phyloP scores from a whole-genome alignment of 1,284 basidiomycete genomes.

The Ganoderma resinaceum region DNA sequence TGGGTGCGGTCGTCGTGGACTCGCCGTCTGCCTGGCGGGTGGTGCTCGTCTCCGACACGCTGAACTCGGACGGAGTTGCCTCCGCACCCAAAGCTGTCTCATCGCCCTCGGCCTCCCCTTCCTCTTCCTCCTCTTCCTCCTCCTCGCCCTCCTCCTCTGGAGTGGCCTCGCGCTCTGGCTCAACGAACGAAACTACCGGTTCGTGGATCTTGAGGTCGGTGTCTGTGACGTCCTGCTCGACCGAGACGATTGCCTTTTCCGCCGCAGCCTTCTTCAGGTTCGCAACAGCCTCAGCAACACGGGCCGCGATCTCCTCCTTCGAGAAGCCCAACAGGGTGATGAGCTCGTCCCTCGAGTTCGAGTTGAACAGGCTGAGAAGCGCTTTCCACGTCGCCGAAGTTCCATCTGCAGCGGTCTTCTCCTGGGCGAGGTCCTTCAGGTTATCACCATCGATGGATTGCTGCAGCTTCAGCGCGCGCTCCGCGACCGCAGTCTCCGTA shows the following conservation, averaged over 20 bases:
- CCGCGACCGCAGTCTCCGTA: slow-evolving; percentile 81
- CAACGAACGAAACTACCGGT: slow-evolving; percentile 81
- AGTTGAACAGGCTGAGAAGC: slow-evolving; percentile 87
- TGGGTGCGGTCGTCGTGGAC: slow-evolving; percentile 82
- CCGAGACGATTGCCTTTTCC: slow-evolving; percentile 35
- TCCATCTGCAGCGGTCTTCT: slow-evolving; percentile 51
- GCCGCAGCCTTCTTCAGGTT: slow-evolving; percentile 63
- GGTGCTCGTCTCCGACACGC: slow-evolving; percentile 66
- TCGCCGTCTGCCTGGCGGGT: slow-evolving; percentile 73
- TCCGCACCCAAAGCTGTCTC: slow-evolving; percentile 44
- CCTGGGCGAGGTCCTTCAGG: slow-evolving; percentile 73
- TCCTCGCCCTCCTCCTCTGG: slow-evolving; percentile 34
- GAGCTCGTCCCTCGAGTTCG: slow-evolving; percentile 90
- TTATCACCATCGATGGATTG: slow-evolving; percentile 68
- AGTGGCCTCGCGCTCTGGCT: slow-evolving; percentile 59
- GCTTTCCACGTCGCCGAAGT: slow-evolving; percentile 86
- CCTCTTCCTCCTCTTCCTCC: slow-evolving; percentile 36
- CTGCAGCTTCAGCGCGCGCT: slow-evolving; percentile 79
- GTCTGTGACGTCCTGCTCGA: slow-evolving; percentile 48
- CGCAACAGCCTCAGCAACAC: slow-evolving; percentile 85
- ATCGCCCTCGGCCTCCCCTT: slow-evolving; percentile 52
- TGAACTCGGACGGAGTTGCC: slow-evolving; percentile 77
- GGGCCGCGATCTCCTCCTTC: slow-evolving; percentile 83
- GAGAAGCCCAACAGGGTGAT: slow-evolving; percentile 94
- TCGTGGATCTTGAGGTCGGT: slow-evolving; percentile 58